Base-by-base conservation (phyloP, 2,329 filamentous ascomycete species). In the Ascochyta pisi region DNA sequence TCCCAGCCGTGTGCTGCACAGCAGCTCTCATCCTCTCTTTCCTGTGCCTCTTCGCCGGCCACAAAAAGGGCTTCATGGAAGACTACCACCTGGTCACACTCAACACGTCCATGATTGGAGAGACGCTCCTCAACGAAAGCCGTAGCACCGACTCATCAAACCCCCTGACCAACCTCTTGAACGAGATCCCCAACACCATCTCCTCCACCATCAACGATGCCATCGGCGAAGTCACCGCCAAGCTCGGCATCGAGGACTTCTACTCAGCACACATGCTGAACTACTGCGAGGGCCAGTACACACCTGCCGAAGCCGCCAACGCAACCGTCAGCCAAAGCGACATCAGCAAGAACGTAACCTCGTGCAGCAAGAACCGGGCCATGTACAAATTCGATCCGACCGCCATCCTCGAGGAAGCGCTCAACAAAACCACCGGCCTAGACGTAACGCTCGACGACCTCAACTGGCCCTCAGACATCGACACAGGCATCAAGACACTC, bases 191-290 rank as follows among this genome's bases (percentile, higher is more conserved):
- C 42, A 63, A 74, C 58, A 53, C 63, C 54, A 63, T 79, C 50
- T 70, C 60, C 39, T 41, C 53, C 10, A 47, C 55, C 34, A 68
- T 74, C 60, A 63, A 77, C 54, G 66, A 75, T 50, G 70, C 75
- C 34, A 70, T 83, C 50, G 75, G 81, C 64, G 71, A 81, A 51
- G 68, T 84, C 24, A 79, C 81, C 19, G 69, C 78, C 41, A 71
- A 77, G 16, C 73, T 86, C 15, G 82, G 84, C 34, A 77, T 87
- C 33, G 78, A 84, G 37, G 82, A 87, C 70, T 89, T 84, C 73
- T 88, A 88, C 75, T 82, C 80, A 19, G 78, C 83, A 15, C 84
- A 89, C 69, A 66, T 88, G 51, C 81, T 87, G 73, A 79, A 84
- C 69, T 84, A 83, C 75, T 89, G 86, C 74, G 78, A 75, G 56